Evolutionary conservation across 352 stramenopile species (phyloP).

Genomic region (Pythium oligandrum): DNA sequence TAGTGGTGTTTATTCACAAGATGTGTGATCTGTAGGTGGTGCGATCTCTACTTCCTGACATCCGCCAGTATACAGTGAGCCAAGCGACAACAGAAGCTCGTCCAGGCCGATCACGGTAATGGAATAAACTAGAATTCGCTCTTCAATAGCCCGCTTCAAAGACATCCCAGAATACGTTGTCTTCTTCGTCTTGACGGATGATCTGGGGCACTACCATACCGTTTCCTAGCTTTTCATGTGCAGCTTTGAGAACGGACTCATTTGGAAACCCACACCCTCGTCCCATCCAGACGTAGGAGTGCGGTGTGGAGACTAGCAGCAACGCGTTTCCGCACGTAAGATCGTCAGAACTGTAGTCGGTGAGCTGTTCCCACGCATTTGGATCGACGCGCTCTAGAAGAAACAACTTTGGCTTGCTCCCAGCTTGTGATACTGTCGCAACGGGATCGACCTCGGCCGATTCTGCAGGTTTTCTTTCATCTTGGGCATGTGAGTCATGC

Average conservation of each 20-base stretch:
- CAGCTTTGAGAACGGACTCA: constrained; percentile 10
- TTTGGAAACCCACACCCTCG: constrained; percentile 4
- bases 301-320: constrained; percentile 17
- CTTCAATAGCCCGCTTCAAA: constrained; percentile 60
- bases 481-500: no score
- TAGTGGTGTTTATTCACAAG: background rate
- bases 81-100: no score
- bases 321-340: constrained; percentile 27
- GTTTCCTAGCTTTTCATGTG: no score
- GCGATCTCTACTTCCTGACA: constrained; percentile 10
- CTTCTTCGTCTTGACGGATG: constrained; percentile 27
- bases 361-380: constrained; percentile 40
- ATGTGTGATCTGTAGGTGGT: constrained; percentile 16
- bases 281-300: constrained; percentile 44
- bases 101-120: background rate
- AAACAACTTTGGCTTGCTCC: constrained; percentile 27
- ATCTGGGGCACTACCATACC: no score
- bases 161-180: constrained; percentile 48
- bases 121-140: background rate
- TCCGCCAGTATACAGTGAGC: no score
- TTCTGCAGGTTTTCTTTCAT: background rate
- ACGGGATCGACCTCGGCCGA: background rate
- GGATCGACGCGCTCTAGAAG: constrained; percentile 22
- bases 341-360: constrained; percentile 63
- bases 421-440: background rate